Conservation (phyloP, 139 green algal genomes). For the Microglena sp. region DNA sequence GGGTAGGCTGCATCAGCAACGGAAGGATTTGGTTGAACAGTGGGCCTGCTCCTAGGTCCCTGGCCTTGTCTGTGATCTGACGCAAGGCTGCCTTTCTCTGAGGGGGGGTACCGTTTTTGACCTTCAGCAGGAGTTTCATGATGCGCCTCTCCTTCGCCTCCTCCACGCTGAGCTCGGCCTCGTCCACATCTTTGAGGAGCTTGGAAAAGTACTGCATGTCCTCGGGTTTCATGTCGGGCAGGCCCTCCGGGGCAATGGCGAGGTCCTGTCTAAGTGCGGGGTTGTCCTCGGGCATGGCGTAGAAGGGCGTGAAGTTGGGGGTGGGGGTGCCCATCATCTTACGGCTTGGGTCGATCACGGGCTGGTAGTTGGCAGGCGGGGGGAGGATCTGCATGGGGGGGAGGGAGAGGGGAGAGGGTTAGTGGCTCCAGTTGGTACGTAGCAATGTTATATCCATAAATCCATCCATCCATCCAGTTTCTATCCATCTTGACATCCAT, state of each 20-base stretch:
- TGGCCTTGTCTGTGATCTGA: conserved; percentile 95
- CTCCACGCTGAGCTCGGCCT: conserved; percentile 79
- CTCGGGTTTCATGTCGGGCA: conserved; percentile 95
- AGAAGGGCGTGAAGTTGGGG: conserved; percentile 70
- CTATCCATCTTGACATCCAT: too few species aligned
- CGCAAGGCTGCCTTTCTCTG: conserved; percentile 92
- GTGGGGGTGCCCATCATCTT: conserved; percentile 91
- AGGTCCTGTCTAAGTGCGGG: conserved; percentile 54
- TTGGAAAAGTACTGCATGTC: conserved; percentile 94
- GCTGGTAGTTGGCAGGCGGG: conserved; percentile 76
- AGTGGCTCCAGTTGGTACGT: too few species aligned
- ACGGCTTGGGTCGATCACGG: conserved; percentile 89
- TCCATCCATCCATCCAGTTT: too few species aligned
- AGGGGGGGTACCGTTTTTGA: conserved; percentile 98
- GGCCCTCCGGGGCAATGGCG: conserved; percentile 54
- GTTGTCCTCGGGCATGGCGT: conserved; percentile 81
- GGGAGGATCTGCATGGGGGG: conserved; percentile 50
- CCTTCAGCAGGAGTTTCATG: conserved; percentile 97
- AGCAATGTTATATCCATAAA: too few species aligned
- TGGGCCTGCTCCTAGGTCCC: conserved; percentile 87
- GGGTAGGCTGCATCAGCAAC: conserved; percentile 94
- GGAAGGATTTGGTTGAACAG: conserved; percentile 99
- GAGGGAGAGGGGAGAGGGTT: too few species aligned
- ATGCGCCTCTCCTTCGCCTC: conserved; percentile 97
- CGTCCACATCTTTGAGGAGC: conserved; percentile 77